Evolutionary conservation across 2,329 filamentous ascomycete species (phyloP).

Genomic region (Aspergillus tamarii): DNA sequence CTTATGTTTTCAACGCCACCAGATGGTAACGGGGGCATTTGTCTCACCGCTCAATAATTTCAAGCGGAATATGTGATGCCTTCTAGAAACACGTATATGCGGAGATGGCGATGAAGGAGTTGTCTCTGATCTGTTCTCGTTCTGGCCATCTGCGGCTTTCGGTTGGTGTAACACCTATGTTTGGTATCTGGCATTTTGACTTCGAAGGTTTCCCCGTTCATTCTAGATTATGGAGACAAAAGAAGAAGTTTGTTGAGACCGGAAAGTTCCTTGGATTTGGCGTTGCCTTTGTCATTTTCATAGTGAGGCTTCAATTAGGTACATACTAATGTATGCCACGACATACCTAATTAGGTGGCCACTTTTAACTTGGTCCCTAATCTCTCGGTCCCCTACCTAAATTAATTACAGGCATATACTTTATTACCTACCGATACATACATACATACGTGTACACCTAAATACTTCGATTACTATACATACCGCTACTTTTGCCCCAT

Average conservation of each 20-base stretch:
- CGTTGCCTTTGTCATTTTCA: not conserved
- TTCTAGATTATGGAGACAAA: not conserved
- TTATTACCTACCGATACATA: not conserved
- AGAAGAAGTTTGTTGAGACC: not conserved
- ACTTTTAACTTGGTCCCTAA: too few relatives aligned
- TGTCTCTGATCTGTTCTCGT: not conserved
- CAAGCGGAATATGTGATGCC: not conserved
- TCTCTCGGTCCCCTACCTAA: not conserved
- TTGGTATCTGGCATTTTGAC: not conserved
- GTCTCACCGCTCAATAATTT: not conserved
- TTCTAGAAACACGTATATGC: not conserved
- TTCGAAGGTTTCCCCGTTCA: not conserved
- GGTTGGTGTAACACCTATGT: not conserved
- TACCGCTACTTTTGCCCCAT: not conserved
- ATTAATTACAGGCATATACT: not conserved
- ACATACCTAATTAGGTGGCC: not conserved
- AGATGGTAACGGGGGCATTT: not conserved
- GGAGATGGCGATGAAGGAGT: not conserved
- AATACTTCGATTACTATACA: not conserved
- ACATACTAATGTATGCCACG: not conserved
- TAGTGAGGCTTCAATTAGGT: not conserved
- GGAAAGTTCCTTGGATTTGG: not conserved
- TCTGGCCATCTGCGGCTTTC: not conserved
- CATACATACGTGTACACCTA: not conserved
- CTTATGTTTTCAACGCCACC: slow-evolving; percentile 5